Evolutionary conservation across 2,329 filamentous ascomycete genomes (phyloP).

Genomic region (Aureobasidium vineae): DNA sequence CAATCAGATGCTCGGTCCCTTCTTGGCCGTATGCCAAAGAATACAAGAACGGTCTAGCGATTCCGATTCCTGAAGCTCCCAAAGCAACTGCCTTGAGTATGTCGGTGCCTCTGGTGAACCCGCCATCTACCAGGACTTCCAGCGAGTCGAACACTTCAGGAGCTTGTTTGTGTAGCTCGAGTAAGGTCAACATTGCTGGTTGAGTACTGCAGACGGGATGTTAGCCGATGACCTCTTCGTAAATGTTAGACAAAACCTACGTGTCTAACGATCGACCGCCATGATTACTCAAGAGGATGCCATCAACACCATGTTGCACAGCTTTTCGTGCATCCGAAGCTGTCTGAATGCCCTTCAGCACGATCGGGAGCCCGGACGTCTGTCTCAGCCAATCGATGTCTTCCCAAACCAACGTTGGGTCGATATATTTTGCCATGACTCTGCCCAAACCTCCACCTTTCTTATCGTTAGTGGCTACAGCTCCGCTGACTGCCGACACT

Average conservation of each 20-base stretch:
- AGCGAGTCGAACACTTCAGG: constrained; percentile 51
- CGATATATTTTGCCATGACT: too few species aligned
- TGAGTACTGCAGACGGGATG: too few species aligned
- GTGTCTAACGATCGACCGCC: constrained; percentile 42
- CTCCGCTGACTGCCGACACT: too few species aligned
- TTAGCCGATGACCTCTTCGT: too few species aligned
- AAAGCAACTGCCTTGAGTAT: constrained; percentile 55
- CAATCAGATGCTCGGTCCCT: too few species aligned
- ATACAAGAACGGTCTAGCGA: constrained; percentile 52
- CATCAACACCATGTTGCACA: constrained; percentile 47
- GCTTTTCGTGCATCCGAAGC: constrained; percentile 50
- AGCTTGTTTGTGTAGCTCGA: too few species aligned
- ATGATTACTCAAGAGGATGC: constrained; percentile 55
- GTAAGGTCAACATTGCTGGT: too few species aligned
- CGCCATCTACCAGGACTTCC: constrained; percentile 53
- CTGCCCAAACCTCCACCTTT: too few species aligned
- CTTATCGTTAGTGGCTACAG: too few species aligned
- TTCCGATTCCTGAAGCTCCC: constrained; percentile 40
- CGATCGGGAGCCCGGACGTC: constrained; percentile 63
- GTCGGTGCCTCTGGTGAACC: constrained; percentile 51
- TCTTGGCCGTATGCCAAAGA: constrained; percentile 41
- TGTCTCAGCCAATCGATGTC: constrained; percentile 54
- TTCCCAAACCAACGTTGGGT: constrained; percentile 50
- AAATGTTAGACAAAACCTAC: too few species aligned
- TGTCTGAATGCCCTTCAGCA: constrained; percentile 59